These are phyloP conservation scores for Amanita molliuscula DNA, from an alignment of 768 basidiomycete species.

Conservation along the genomic window DNA sequence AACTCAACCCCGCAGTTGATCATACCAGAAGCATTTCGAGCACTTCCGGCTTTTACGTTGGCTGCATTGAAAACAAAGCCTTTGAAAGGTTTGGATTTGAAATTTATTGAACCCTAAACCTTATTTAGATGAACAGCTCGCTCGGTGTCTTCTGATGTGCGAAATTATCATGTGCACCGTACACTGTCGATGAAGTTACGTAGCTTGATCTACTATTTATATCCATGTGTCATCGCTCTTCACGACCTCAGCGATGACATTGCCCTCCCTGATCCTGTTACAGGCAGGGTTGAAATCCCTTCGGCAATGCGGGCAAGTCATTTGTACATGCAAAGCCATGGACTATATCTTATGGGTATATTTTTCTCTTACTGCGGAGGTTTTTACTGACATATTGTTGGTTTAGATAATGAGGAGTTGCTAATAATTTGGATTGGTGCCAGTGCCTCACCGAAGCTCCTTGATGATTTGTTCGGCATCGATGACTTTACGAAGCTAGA, in stretches of 20 bases:
- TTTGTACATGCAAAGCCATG: constrained; percentile 80
- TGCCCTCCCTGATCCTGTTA: constrained; percentile 54
- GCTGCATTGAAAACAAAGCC: constrained; percentile 84
- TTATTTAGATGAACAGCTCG: constrained; percentile 39
- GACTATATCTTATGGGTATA: constrained; percentile 86
- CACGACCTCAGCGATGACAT: constrained; percentile 71
- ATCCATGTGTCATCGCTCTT: constrained; percentile 80
- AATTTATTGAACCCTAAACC: neutral
- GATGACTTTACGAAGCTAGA: constrained; percentile 69
- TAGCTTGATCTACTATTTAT: constrained; percentile 66
- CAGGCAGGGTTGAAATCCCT: constrained; percentile 57
- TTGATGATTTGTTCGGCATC: constrained; percentile 76
- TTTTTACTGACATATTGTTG: neutral
- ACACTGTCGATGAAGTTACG: constrained; percentile 64
- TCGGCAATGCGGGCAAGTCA: constrained; percentile 75
- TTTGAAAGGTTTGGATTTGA: constrained; percentile 60
- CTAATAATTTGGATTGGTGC: constrained; percentile 88
- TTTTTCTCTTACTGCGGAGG: constrained; percentile 7
- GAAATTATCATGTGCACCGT: constrained; percentile 75
- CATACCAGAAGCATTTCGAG: constrained; percentile 87
- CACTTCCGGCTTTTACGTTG: constrained; percentile 73
- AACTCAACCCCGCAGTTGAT: constrained; percentile 52
- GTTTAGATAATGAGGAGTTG: constrained; percentile 75
- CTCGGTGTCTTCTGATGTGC: constrained; percentile 87
- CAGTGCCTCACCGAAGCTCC: constrained; percentile 69